Evolutionary conservation across 2,329 filamentous ascomycete species (phyloP).

Genomic region (Pseudogymnoascus sp.): DNA sequence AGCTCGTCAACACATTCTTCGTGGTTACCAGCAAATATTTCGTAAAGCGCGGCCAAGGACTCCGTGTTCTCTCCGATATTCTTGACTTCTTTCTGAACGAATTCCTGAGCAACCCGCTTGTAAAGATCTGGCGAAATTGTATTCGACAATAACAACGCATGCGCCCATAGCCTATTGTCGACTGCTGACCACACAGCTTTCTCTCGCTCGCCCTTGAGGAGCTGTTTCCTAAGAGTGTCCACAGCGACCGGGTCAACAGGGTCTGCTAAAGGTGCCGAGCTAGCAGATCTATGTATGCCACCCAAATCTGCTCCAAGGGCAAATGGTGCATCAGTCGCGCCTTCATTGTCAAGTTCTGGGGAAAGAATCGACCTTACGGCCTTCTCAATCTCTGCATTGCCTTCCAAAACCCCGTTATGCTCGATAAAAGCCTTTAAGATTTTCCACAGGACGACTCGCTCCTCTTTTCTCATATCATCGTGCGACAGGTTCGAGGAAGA

Average conservation of each 20-base stretch:
- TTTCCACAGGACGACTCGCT: slow-evolving; percentile 82
- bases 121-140: slow-evolving; percentile 73
- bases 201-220: slow-evolving; percentile 76
- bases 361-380: slow-evolving; percentile 68
- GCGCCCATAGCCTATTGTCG: slow-evolving; percentile 90
- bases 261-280: slow-evolving; percentile 45
- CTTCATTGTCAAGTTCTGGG: slow-evolving; percentile 38
- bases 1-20: slow-evolving; percentile 95
- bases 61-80: slow-evolving; percentile 71
- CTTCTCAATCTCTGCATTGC: slow-evolving; percentile 59
- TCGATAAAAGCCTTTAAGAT: slow-evolving; percentile 75
- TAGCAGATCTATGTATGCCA: slow-evolving; percentile 30
- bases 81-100: slow-evolving; percentile 90
- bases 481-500: slow-evolving; percentile 44
- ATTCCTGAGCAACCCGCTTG: slow-evolving; percentile 90
- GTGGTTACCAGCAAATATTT: slow-evolving; percentile 85
- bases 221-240: slow-evolving; percentile 60
- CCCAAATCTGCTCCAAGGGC: slow-evolving; percentile 32
- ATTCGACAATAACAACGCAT: slow-evolving; percentile 82
- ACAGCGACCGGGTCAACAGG: slow-evolving; percentile 60
- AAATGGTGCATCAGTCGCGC: slow-evolving; percentile 23
- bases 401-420: slow-evolving; percentile 74
- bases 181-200: slow-evolving; percentile 90
- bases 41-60: slow-evolving; percentile 83
- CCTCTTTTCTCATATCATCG: slow-evolving; percentile 63